These are phyloP conservation scores for Hygrophorus russula DNA, from an alignment of 768 basidiomycete species.

Conservation along the genomic window DNA sequence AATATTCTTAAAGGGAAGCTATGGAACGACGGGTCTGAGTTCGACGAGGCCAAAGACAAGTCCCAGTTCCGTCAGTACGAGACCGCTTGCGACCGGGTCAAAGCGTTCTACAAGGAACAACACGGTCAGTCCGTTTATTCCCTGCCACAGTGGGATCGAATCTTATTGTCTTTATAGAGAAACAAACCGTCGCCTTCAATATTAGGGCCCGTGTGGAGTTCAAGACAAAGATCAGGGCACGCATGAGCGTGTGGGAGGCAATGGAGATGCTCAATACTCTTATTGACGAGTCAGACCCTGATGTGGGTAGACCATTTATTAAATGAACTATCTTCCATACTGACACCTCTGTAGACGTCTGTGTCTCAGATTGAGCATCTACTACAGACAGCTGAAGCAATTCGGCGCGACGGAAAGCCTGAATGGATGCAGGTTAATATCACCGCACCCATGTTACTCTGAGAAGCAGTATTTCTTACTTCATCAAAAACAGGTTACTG, in stretches of 20 bases:
- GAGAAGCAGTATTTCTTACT: neutral
- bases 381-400: conserved; percentile 86
- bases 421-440: conserved; percentile 75
- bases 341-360: conserved; percentile 39
- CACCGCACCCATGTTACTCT: neutral
- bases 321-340: conserved; percentile 3
- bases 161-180: conserved; percentile 33
- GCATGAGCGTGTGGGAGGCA: conserved; percentile 83
- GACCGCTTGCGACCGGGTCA: conserved; percentile 67
- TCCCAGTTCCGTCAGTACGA: conserved; percentile 62
- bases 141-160: neutral
- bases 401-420: conserved; percentile 74
- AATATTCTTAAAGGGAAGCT: conserved; percentile 54
- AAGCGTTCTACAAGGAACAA: conserved; percentile 67
- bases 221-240: conserved; percentile 50
- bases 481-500: conserved; percentile 39
- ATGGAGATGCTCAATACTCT: conserved; percentile 83
- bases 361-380: conserved; percentile 86
- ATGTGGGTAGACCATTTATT: conserved; percentile 31
- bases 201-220: conserved; percentile 67
- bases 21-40: conserved; percentile 47
- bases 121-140: conserved; percentile 35
- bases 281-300: conserved; percentile 87
- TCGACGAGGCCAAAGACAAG: conserved; percentile 59
- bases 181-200: conserved; percentile 83